Evolutionary conservation across 2,329 filamentous ascomycete species (phyloP).

Genomic region (Coniosporium tulheliwenetii): DNA sequence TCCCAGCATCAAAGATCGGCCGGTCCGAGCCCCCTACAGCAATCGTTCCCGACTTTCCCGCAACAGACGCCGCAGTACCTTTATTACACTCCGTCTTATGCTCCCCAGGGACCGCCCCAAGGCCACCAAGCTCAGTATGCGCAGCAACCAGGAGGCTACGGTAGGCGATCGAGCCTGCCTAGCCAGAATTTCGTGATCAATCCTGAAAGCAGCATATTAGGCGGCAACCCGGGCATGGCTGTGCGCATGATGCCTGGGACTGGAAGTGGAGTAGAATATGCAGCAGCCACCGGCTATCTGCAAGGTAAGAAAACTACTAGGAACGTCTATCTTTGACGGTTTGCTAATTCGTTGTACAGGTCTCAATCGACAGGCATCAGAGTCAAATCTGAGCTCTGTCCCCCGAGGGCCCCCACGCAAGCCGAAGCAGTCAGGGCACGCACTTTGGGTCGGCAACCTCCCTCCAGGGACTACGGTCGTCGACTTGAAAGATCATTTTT

Average conservation of each 20-base stretch:
- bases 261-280: neutral
- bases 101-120: constrained; percentile 9
- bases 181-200: constrained; percentile 9
- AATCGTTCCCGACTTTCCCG: constrained; percentile 14
- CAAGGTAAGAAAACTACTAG: neutral
- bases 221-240: constrained; percentile 5
- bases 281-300: neutral
- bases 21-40: constrained; percentile 10
- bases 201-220: neutral
- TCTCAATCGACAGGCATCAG: neutral
- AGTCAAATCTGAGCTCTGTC: constrained; percentile 14
- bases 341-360: constrained; percentile 1
- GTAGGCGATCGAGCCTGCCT: constrained; percentile 13
- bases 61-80: constrained; percentile 16
- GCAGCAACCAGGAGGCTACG: constrained; percentile 13
- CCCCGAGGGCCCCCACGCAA: constrained; percentile 51
- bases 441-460: constrained; percentile 90
- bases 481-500: constrained; percentile 82
- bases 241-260: neutral
- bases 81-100: constrained; percentile 19
- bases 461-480: constrained; percentile 70
- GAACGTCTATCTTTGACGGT: constrained; percentile 6
- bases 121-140: neutral
- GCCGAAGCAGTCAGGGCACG: constrained; percentile 61
- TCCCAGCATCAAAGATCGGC: constrained; percentile 11